Percentiles rank a stretch among this genome's conserved stretches.
These are phyloP conservation scores for Podospora pseudocomata DNA, from an alignment of 495 filamentous ascomycete genomes.

Conservation along the genomic window DNA sequence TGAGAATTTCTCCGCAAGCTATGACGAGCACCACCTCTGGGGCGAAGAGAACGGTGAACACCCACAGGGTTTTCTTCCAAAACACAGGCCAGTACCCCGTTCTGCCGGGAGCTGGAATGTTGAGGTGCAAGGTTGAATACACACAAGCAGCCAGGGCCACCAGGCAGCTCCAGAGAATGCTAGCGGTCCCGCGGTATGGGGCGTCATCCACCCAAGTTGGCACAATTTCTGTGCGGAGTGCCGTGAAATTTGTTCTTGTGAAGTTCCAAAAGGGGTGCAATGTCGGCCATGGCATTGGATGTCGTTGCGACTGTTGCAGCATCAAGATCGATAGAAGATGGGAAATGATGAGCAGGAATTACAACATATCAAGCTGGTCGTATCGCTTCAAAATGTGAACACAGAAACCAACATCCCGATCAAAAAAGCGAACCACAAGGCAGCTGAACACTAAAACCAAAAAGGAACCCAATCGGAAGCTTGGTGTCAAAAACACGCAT, in stretches of 20 bases:
- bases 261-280: background rate
- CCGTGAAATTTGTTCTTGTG: background rate
- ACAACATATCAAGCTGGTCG: too few species aligned
- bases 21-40: conserved; percentile 5
- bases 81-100: background rate
- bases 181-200: background rate
- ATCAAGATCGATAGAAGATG: background rate
- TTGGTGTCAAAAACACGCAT: too few species aligned
- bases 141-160: background rate
- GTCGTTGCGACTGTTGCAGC: background rate
- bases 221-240: background rate
- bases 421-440: too few species aligned
- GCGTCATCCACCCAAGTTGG: background rate
- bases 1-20: conserved; percentile 5
- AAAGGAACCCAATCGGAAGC: too few species aligned
- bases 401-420: background rate
- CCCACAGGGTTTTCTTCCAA: background rate
- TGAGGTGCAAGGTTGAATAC: conserved; percentile 3
- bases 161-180: background rate
- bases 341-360: background rate
- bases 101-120: background rate
- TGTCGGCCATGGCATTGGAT: background rate
- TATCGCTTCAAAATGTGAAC: background rate
- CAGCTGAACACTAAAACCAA: background rate
- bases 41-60: background rate